Percentiles rank a stretch among this genome's conserved stretches.
These are phyloP conservation scores for Penicillium sp. DNA, from an alignment of 2,329 filamentous ascomycete species.

Conservation along the genomic window DNA sequence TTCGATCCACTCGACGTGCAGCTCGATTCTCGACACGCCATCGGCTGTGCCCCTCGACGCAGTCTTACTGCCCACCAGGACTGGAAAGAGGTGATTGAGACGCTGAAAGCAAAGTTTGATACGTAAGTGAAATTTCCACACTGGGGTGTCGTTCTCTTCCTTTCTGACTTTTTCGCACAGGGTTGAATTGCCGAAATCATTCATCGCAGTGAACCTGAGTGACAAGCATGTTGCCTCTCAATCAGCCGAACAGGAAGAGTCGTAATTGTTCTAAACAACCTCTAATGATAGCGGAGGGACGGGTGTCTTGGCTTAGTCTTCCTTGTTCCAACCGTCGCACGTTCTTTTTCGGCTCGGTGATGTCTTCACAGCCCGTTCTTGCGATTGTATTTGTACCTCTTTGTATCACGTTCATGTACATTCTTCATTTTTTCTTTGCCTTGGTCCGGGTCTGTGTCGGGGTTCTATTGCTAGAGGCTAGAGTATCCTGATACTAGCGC, in stretches of 20 bases:
- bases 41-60: slow-evolving; percentile 86
- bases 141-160: background rate
- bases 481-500: background rate
- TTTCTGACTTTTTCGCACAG: slow-evolving; percentile 26
- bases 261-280: background rate
- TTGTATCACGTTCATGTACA: background rate
- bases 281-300: background rate
- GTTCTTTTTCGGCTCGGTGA: background rate
- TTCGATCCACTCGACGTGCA: slow-evolving; percentile 96
- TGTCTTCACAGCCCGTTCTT: background rate
- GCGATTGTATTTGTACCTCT: background rate
- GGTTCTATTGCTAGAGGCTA: background rate
- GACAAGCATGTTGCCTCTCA: slow-evolving; percentile 45
- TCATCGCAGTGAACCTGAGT: slow-evolving; percentile 54
- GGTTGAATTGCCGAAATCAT: slow-evolving; percentile 54
- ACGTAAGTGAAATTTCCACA: slow-evolving; percentile 63
- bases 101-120: slow-evolving; percentile 89
- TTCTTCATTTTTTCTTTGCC: background rate
- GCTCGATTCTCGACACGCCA: slow-evolving; percentile 93
- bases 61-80: slow-evolving; percentile 89
- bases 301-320: background rate
- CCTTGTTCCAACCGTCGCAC: background rate
- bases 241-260: slow-evolving; percentile 1
- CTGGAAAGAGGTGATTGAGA: slow-evolving; percentile 98
- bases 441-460: background rate